Percentiles rank a stretch among this genome's conserved stretches.
Conservation (phyloP, 495 filamentous ascomycete genomes). For the Talaromyces borbonicus region DNA sequence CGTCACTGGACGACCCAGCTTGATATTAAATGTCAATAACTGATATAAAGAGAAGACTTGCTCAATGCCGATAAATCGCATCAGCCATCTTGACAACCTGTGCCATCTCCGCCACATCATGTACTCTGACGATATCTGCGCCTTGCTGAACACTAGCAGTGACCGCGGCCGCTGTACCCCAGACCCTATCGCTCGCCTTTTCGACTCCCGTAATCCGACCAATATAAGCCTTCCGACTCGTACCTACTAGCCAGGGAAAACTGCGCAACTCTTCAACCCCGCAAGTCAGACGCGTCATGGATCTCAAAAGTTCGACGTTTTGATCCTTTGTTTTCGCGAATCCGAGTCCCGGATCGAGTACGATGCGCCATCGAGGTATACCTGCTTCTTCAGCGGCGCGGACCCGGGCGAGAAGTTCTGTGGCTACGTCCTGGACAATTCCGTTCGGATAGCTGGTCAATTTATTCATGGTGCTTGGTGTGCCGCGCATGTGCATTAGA, state of each 20-base stretch:
- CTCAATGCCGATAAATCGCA: conserved; percentile 62
- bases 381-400: conserved; percentile 72
- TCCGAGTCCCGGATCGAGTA: conserved; percentile 88
- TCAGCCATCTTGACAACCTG: conserved; percentile 83
- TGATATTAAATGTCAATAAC: no score
- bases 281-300: conserved; percentile 50
- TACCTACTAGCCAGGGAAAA: conserved; percentile 82
- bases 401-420: conserved; percentile 62
- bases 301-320: conserved; percentile 69
- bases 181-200: conserved; percentile 52
- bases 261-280: conserved; percentile 51
- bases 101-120: conserved; percentile 87
- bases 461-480: conserved; percentile 69
- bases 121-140: conserved; percentile 88
- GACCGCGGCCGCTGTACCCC: conserved; percentile 85
- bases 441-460: conserved; percentile 64
- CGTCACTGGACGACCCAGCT: no score
- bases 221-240: conserved; percentile 85
- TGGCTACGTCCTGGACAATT: conserved; percentile 55
- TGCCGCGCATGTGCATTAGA: conserved; percentile 94
- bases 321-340: conserved; percentile 79
- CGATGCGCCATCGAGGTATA: conserved; percentile 83
- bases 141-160: conserved; percentile 82
- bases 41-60: background rate
- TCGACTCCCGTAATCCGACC: conserved; percentile 73